Conservation (phyloP, 75 land plant genomes). For the Selaginella tamariscina region DNA sequence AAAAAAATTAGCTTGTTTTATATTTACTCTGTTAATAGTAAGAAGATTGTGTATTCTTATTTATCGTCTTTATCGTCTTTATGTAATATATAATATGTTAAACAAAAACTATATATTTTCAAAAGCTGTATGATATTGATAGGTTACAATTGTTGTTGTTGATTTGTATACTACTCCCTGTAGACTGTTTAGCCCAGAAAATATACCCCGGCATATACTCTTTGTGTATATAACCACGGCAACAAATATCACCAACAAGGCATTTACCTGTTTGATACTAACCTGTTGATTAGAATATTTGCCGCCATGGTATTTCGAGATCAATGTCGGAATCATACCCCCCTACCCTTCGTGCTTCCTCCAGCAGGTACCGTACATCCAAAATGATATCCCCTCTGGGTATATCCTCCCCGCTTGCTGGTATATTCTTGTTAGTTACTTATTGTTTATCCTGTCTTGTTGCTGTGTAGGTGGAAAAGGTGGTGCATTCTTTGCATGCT, state of each 20-base stretch:
- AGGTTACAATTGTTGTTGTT: too few relatives aligned
- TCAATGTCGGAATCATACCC: not conserved
- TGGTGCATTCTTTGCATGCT: constrained; percentile 21
- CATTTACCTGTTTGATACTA: constrained; percentile 13
- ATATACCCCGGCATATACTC: constrained; percentile 18
- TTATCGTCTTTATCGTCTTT: too few relatives aligned
- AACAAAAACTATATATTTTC: too few relatives aligned
- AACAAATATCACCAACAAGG: constrained; percentile 16
- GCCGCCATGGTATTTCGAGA: not conserved
- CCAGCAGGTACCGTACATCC: constrained; percentile 18
- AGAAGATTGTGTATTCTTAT: too few relatives aligned
- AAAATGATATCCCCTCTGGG: constrained; percentile 14
- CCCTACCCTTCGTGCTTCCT: not conserved
- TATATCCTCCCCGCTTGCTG: not conserved
- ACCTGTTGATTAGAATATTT: constrained; percentile 7
- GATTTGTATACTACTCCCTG: not conserved
- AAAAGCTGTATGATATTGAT: too few relatives aligned
- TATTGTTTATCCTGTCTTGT: not conserved
- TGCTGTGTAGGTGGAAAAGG: constrained; percentile 18
- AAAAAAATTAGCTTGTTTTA: too few relatives aligned
- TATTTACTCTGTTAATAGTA: too few relatives aligned
- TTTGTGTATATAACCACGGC: constrained; percentile 24
- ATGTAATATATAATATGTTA: too few relatives aligned
- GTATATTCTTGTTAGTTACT: not conserved
- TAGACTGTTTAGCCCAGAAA: constrained; percentile 15